These are phyloP conservation scores for Ascochyta fabae DNA, from an alignment of 2,329 filamentous ascomycete species.

Conservation along the genomic window DNA sequence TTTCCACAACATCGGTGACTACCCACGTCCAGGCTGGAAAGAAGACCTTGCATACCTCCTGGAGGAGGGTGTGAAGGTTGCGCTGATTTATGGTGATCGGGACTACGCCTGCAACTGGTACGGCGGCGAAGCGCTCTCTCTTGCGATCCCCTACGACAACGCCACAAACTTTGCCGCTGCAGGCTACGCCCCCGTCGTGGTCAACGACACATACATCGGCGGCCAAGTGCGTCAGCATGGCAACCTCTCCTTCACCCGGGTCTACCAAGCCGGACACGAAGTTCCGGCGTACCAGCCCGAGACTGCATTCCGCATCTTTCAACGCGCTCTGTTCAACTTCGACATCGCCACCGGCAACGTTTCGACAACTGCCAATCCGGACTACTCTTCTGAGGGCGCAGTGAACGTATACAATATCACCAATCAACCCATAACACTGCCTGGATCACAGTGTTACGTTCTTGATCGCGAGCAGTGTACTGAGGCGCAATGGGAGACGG, in stretches of 20 bases:
- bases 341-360: slow-evolving; percentile 62
- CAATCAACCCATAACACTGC: slow-evolving; percentile 51
- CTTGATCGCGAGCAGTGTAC: slow-evolving; percentile 40
- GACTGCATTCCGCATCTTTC: slow-evolving; percentile 61
- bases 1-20: slow-evolving; percentile 59
- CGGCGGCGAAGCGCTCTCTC: slow-evolving; percentile 76
- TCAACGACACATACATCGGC: slow-evolving; percentile 71
- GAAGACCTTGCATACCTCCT: slow-evolving; percentile 61
- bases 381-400: slow-evolving; percentile 44
- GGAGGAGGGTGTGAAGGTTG: slow-evolving; percentile 52
- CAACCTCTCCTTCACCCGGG: slow-evolving; percentile 63
- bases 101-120: slow-evolving; percentile 65
- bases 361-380: slow-evolving; percentile 50
- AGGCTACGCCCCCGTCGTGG: slow-evolving; percentile 74
- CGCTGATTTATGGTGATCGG: slow-evolving; percentile 41
- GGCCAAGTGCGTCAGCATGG: slow-evolving; percentile 79
- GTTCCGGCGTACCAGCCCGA: slow-evolving; percentile 57
- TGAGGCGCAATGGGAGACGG: slow-evolving; percentile 38
- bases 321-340: slow-evolving; percentile 57
- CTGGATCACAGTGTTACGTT: slow-evolving; percentile 47
- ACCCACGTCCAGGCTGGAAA: slow-evolving; percentile 55
- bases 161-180: slow-evolving; percentile 65
- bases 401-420: slow-evolving; percentile 53
- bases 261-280: slow-evolving; percentile 62
- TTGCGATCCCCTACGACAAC: slow-evolving; percentile 61